These are phyloP conservation scores for Marsdenia floribunda DNA, from an alignment of 257 asterid genomes.

Conservation along the genomic window DNA sequence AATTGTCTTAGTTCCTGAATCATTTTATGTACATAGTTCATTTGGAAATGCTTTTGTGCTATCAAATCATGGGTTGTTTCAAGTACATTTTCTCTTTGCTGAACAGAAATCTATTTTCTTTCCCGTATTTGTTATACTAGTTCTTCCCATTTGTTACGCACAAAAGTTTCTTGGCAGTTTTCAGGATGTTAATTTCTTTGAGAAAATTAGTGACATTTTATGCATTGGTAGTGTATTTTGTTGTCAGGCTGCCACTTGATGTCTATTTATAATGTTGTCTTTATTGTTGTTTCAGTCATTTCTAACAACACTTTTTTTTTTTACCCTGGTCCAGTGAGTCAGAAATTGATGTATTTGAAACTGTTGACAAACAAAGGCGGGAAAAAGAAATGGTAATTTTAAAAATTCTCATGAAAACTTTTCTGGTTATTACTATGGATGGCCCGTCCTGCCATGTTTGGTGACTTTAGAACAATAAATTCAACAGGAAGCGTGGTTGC, in stretches of 20 bases:
- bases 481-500: conserved; percentile 71
- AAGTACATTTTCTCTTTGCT: neutral
- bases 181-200: neutral
- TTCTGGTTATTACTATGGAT: conserved; percentile 4
- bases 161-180: neutral
- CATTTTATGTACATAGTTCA: neutral
- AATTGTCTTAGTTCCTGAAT: neutral
- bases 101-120: neutral
- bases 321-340: conserved; percentile 49
- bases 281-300: conserved; percentile 2
- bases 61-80: neutral
- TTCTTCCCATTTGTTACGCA: neutral
- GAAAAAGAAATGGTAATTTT: conserved; percentile 73
- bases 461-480: conserved; percentile 9
- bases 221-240: neutral
- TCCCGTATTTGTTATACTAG: neutral
- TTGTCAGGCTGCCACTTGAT: neutral
- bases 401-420: conserved; percentile 16
- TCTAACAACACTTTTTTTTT: conserved; percentile 17
- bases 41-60: neutral
- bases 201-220: neutral
- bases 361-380: conserved; percentile 72
- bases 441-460: conserved; percentile 7
- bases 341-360: conserved; percentile 92
- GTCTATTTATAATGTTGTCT: neutral